phyloP scores from a whole-genome alignment of 768 basidiomycete genomes.

The Artomyces pyxidatus region DNA sequence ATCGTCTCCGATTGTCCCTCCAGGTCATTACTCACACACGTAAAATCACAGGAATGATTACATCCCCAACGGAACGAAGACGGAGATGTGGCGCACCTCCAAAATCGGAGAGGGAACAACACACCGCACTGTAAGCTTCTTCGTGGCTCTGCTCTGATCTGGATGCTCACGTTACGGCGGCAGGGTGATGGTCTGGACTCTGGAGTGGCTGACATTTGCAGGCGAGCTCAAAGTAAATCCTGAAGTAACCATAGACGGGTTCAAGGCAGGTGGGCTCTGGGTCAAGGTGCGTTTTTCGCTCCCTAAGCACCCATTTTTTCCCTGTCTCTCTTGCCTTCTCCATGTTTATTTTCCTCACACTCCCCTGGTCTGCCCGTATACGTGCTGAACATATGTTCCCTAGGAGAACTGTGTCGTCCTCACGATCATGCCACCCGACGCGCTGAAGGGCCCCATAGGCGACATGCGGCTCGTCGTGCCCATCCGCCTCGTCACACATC shows the following conservation, averaged over 20 bases:
- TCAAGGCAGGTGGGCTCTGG: slow-evolving; percentile 55
- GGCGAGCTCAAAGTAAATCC: slow-evolving; percentile 52
- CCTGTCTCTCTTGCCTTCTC: slow-evolving; percentile 3
- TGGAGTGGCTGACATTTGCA: slow-evolving; percentile 51
- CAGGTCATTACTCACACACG: neutral
- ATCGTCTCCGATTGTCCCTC: neutral
- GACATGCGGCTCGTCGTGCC: slow-evolving; percentile 59
- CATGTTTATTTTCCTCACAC: too few relatives aligned
- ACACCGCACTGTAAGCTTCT: slow-evolving; percentile 1
- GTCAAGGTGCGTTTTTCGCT: slow-evolving; percentile 40
- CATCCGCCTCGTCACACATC: slow-evolving; percentile 55
- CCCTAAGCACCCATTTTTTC: neutral
- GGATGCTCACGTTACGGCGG: neutral
- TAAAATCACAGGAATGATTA: slow-evolving; percentile 2
- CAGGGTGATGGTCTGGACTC: slow-evolving; percentile 59
- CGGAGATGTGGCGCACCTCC: slow-evolving; percentile 3
- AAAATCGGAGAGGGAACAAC: neutral
- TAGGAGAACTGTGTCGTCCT: slow-evolving; percentile 61
- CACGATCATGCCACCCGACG: slow-evolving; percentile 50
- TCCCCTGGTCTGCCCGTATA: too few relatives aligned
- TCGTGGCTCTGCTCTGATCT: slow-evolving; percentile 6
- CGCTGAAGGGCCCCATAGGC: slow-evolving; percentile 42
- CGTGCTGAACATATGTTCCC: too few relatives aligned
- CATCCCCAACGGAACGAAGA: neutral
- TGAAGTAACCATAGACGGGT: slow-evolving; percentile 47